These are phyloP conservation scores for Penicillium lagena DNA, from an alignment of 495 filamentous ascomycete genomes.

Conservation along the genomic window DNA sequence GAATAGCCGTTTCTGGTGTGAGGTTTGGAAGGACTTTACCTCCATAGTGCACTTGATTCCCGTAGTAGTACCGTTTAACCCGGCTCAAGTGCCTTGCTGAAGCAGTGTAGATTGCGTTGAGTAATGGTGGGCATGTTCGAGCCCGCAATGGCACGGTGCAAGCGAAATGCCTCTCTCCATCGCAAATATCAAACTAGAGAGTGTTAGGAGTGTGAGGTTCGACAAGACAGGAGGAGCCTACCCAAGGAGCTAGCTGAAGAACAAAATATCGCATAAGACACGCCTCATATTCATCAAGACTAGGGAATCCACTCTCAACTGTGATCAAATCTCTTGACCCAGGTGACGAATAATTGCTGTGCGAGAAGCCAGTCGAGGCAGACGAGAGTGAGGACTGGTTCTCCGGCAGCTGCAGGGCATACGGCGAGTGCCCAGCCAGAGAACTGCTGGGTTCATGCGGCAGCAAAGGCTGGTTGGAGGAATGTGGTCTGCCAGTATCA, in stretches of 20 bases:
- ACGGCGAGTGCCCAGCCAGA: too few species aligned
- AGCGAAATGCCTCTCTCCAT: conserved; percentile 24
- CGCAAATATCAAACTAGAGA: conserved; percentile 17
- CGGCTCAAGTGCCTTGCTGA: conserved; percentile 22
- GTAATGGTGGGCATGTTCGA: conserved; percentile 19
- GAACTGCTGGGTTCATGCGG: too few species aligned
- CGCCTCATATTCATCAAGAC: conserved; percentile 18
- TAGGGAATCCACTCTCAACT: conserved; percentile 1
- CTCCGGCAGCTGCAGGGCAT: conserved; percentile 3
- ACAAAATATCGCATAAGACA: conserved; percentile 27
- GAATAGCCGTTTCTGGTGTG: conserved; percentile 14
- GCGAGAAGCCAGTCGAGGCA: conserved; percentile 8
- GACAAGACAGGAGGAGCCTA: conserved; percentile 1
- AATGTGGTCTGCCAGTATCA: conserved; percentile 2
- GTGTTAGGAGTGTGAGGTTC: too few species aligned
- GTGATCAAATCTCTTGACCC: neutral
- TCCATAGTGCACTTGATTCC: conserved; percentile 12
- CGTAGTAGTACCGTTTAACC: conserved; percentile 11
- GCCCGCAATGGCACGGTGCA: conserved; percentile 22
- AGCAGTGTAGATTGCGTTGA: conserved; percentile 26
- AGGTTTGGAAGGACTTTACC: conserved; percentile 12
- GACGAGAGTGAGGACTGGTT: conserved; percentile 6
- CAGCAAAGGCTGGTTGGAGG: conserved; percentile 1
- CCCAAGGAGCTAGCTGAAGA: conserved; percentile 21
- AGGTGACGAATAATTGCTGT: conserved; percentile 6